Evolutionary conservation across 305 asterid genomes (phyloP).

Genomic region (Petunia hybrid): DNA sequence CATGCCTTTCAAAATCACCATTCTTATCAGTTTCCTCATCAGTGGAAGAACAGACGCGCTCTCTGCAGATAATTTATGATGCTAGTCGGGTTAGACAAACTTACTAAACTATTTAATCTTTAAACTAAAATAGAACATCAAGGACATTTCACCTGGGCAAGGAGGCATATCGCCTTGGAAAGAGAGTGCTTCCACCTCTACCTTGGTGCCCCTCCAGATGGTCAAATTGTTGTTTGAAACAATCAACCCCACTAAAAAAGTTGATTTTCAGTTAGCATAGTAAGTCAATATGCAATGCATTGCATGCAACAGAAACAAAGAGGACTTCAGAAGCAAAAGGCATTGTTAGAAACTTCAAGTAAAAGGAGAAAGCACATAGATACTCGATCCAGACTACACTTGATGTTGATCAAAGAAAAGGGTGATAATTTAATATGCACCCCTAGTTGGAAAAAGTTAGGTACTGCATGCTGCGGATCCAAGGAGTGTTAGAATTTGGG

Average conservation of each 20-base stretch:
- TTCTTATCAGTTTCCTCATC: constrained; percentile 66
- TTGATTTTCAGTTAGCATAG: constrained; percentile 11
- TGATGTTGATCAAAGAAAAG: neutral
- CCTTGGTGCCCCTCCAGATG: constrained; percentile 82
- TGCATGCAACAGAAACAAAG: constrained; percentile 19
- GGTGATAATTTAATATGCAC: neutral
- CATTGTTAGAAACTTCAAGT: neutral
- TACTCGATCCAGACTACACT: neutral
- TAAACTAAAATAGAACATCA: neutral
- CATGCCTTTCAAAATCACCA: constrained; percentile 50
- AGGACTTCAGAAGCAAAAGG: constrained; percentile 12
- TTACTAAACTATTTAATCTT: neutral
- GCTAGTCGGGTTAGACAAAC: constrained; percentile 2
- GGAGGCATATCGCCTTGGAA: constrained; percentile 87
- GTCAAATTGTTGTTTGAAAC: constrained; percentile 88
- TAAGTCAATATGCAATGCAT: neutral
- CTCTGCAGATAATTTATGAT: constrained; percentile 50
- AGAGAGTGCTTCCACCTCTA: constrained; percentile 56
- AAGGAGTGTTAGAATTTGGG: neutral
- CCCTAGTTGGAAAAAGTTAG: neutral
- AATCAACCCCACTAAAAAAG: constrained; percentile 82
- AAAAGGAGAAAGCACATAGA: neutral
- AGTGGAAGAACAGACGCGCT: constrained; percentile 68
- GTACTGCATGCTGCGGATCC: neutral
- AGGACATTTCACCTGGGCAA: constrained; percentile 73